phyloP scores from a whole-genome alignment of 441 rosid genomes.

The Omphalea diandra region DNA sequence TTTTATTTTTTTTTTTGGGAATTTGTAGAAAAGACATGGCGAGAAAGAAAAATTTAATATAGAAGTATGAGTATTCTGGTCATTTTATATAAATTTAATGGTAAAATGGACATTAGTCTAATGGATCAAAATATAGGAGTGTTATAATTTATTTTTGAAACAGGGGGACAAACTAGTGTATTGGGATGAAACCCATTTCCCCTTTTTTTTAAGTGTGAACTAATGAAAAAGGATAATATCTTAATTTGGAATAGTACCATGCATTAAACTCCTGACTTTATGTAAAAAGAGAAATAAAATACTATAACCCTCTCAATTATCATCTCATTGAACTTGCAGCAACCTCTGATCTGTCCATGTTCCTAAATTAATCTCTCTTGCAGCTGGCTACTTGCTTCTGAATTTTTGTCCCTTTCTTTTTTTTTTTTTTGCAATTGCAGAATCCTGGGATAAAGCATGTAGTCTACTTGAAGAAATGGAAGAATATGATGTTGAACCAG shows the following conservation, averaged over 20 bases:
- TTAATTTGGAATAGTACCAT: neutral
- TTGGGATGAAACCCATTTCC: no score
- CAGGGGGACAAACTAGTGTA: no score
- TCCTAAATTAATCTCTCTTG: neutral
- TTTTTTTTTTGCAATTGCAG: slow-evolving; percentile 38
- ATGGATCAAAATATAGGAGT: no score
- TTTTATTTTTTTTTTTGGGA: no score
- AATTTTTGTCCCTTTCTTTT: slow-evolving; percentile 18
- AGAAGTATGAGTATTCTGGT: no score
- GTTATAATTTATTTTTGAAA: no score
- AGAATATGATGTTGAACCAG: slow-evolving; percentile 53
- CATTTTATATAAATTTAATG: no score
- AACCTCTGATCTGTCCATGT: neutral
- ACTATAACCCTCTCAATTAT: neutral
- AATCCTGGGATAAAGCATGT: slow-evolving; percentile 65
- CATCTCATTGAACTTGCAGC: neutral
- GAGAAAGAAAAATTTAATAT: no score
- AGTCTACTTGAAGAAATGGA: slow-evolving; percentile 79
- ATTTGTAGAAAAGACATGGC: no score
- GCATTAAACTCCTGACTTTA: neutral
- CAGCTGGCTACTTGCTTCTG: slow-evolving; percentile 3
- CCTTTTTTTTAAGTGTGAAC: neutral
- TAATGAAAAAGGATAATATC: neutral
- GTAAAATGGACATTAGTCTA: no score
- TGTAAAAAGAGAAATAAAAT: neutral